Percentiles rank a stretch among this genome's conserved stretches.
phyloP scores from a whole-genome alignment of 495 filamentous ascomycete species.

The Daldinia childiae region DNA sequence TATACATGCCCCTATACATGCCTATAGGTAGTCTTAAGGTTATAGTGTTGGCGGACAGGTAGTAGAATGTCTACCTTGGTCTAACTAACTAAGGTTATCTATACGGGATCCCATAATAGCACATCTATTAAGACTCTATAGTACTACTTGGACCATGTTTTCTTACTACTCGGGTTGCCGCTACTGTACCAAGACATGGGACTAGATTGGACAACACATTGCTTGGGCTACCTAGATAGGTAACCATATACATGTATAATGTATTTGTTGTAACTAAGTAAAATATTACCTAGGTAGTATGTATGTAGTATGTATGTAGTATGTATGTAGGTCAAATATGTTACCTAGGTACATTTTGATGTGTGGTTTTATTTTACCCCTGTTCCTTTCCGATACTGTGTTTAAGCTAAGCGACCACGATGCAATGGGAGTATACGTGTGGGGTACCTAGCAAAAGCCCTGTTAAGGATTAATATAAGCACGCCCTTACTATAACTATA shows the following conservation, averaged over 20 bases:
- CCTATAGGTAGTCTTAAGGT: too few species aligned
- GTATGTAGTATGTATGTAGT: too few species aligned
- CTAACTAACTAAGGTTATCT: conserved; percentile 17
- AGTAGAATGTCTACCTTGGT: not conserved
- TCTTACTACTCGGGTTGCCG: conserved; percentile 26
- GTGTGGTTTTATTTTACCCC: not conserved
- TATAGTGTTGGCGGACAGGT: too few species aligned
- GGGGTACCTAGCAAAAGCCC: conserved; percentile 8
- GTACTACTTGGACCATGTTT: conserved; percentile 22
- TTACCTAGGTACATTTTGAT: not conserved
- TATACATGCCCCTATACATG: too few species aligned
- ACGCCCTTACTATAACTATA: conserved; percentile 23
- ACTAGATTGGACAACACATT: conserved; percentile 34
- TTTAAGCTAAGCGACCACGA: conserved; percentile 11
- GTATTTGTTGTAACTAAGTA: not conserved
- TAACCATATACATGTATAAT: conserved; percentile 2
- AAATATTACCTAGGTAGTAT: too few species aligned
- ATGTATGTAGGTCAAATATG: too few species aligned
- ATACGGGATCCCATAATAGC: conserved; percentile 27
- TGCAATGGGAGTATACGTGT: conserved; percentile 1
- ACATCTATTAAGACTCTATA: conserved; percentile 32
- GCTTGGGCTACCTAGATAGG: conserved; percentile 4
- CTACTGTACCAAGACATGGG: conserved; percentile 21
- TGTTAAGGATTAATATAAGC: conserved; percentile 23
- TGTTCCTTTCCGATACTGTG: conserved; percentile 27